These are phyloP conservation scores for Dothideomycetes sp. DNA, from an alignment of 2,329 filamentous ascomycete genomes.

Conservation along the genomic window DNA sequence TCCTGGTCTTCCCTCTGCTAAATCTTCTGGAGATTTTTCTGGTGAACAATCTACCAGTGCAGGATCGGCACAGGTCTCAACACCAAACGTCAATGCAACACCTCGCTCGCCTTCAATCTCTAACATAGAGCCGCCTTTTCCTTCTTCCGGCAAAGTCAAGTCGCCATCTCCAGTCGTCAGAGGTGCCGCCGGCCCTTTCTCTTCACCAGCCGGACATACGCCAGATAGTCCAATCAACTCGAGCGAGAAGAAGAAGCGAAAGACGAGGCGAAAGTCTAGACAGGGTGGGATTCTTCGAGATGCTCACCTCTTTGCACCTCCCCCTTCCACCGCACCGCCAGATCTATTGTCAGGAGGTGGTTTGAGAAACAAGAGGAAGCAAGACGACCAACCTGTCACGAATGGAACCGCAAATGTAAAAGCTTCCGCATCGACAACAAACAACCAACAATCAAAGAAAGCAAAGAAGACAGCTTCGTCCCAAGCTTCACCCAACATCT, in stretches of 20 bases:
- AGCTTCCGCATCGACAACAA: no score
- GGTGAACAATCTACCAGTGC: no score
- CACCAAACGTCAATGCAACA: neutral
- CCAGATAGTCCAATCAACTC: no score
- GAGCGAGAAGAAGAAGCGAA: neutral
- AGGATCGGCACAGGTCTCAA: no score
- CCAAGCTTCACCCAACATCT: no score
- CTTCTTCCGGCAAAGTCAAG: neutral
- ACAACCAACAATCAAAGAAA: no score
- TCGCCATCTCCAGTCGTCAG: neutral
- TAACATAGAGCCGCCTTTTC: neutral
- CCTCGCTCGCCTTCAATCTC: neutral
- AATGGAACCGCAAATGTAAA: no score
- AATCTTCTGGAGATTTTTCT: no score
- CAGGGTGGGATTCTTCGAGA: neutral
- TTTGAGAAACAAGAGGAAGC: no score
- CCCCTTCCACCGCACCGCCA: slow-evolving; percentile 2
- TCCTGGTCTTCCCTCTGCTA: no score
- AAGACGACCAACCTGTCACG: no score
- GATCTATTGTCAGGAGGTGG: neutral
- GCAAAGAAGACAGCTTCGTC: no score
- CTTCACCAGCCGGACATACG: neutral
- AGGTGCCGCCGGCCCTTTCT: neutral
- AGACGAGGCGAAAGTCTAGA: neutral
- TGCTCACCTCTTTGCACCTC: neutral